Base-by-base conservation (phyloP, 257 asterid species). In the Apocynum venetum region DNA sequence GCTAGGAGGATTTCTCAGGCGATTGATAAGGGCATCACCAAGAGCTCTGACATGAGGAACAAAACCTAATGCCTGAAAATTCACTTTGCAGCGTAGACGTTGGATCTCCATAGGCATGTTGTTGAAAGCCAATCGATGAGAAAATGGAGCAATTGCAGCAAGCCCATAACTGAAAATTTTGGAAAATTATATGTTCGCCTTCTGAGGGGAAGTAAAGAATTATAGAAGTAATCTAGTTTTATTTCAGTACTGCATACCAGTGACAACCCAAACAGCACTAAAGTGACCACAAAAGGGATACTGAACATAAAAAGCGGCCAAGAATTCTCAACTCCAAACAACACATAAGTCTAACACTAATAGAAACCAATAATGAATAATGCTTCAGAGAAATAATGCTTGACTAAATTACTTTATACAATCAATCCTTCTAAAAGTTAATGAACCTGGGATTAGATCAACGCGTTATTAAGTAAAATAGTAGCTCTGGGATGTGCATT, bases 91-190 rank as follows among this genome's bases (percentile, higher is more conserved):
- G 36, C 98, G 92, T 73, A 96, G 83, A 20, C 89, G 95, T 87
- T 96, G 99, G 85, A 96, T 90, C 76, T 96, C 93, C 85, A 78
- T 90, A 3, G 99, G 95, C 97, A 92, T 91, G 82, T 92, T 91
- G 84, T 91, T 97, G 60, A 90, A 96, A 14, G 96, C 97, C 82
- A 96, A 78, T 20, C 99, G 97, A 80, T 92, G 99, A 85, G 99
- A 89, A 84, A 96, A 96, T 73, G 98, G 99, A 35, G 99, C 88
- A 56, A 96, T 90, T 69, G 98, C 98, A 71, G 97, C 99, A 44
- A 96, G 89, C 79, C 97, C 99, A 41, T 96, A 96, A 83, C 98
- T 96, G 89, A 76, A 79, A 63, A 71, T 77, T 68, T 57, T 66
- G 77, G 56, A 72, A 46, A 59, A 15, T 51, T 43, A 68, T 6